Evolutionary conservation across 768 basidiomycete genomes (phyloP).

Genomic region (Tylopilus sp.): DNA sequence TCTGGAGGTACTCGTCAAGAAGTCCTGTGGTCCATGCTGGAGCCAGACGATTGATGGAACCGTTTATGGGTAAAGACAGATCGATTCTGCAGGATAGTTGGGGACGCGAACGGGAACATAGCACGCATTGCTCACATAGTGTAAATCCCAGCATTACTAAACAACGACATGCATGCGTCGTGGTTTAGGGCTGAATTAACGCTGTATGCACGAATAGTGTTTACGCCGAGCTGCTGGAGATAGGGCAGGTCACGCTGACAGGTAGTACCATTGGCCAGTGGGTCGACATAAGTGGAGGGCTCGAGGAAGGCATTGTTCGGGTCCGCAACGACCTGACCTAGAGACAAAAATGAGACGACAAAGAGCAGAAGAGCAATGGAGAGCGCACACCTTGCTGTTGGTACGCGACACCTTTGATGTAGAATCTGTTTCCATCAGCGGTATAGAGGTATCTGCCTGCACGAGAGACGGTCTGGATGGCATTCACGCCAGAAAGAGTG

Average conservation of each 20-base stretch:
- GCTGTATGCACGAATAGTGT: constrained; percentile 82
- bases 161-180: constrained; percentile 77
- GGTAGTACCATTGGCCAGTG: constrained; percentile 60
- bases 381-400: constrained; percentile 65
- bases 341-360: neutral
- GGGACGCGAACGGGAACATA: constrained; percentile 1
- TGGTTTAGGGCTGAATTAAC: constrained; percentile 83
- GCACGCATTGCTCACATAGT: constrained; percentile 59
- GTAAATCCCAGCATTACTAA: constrained; percentile 82
- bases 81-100: constrained; percentile 60
- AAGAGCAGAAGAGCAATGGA: neutral
- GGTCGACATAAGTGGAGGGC: constrained; percentile 77
- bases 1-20: constrained; percentile 71
- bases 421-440: constrained; percentile 73
- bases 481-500: constrained; percentile 51
- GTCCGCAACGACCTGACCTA: constrained; percentile 39
- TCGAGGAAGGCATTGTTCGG: constrained; percentile 62
- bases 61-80: constrained; percentile 79
- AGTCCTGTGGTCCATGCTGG: constrained; percentile 83
- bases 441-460: constrained; percentile 80
- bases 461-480: constrained; percentile 66
- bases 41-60: constrained; percentile 69
- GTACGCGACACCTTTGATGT: constrained; percentile 85
- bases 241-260: constrained; percentile 80
- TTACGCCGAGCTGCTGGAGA: constrained; percentile 73